Evolutionary conservation across 2,329 filamentous ascomycete genomes (phyloP), one percentile per base, ranked within the genome.

Genomic region (Pleoardoris graminearum): DNA sequence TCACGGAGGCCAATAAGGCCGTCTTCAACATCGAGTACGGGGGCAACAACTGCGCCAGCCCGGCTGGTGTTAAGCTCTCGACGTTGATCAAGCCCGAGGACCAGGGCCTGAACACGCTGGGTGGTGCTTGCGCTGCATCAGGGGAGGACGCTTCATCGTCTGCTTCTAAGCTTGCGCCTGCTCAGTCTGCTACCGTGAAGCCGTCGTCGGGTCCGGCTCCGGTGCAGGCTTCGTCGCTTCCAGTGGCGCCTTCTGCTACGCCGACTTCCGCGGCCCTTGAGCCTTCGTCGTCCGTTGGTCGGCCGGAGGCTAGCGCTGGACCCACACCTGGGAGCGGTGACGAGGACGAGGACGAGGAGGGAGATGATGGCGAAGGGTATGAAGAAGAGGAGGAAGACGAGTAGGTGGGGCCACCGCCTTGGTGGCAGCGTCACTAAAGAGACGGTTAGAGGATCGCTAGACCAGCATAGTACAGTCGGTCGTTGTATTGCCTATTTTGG

Each of bases 11-110:
- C 6, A 76, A 77, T 45, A 88, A 88, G 70, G 85, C 86, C 1
- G 85, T 89, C 33, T 88, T 89, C 69, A 82, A 88, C 65, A 86
- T 89, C 56, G 86, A 89, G 38, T 89, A 89, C 61, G 83, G 83
- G 4, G 75, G 79, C 1, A 35, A 59, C 19, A 14, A 39, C 4
- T 62, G 61, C 49, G 44, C 43, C 12, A 47, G 37, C 12, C 57
- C 59, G 1, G 51, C 45, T 7, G 59, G 59, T 4, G 59, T 61
- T n/a, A 59, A 59, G 29, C 47, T 64, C 4, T 61, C 59, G 0
- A 62, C 53, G 1, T 32, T 64, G 32, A 57, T 61, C 42, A 64
- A 64, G 50, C 32, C 50, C 3, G 52, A 55, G 38, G 59, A 64
- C 21, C 61, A 61, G 48, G 41, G 21, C 2, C 35, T 64, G 45